Base-by-base conservation (phyloP, 768 basidiomycete species). In the Boletus rubescentipes region DNA sequence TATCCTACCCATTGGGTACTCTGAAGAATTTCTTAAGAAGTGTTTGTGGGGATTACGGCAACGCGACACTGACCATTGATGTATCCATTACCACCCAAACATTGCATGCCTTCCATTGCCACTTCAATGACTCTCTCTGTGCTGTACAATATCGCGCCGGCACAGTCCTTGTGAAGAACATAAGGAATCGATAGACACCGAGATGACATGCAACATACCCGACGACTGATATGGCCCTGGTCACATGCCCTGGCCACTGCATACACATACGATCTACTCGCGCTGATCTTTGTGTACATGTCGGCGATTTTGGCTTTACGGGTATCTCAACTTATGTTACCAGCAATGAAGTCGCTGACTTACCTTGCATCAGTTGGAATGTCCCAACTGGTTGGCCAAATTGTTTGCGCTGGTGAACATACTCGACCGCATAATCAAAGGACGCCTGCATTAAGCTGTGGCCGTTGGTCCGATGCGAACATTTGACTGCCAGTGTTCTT, bases 351-450 rank as follows among this genome's bases (percentile, higher is more conserved):
- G 11, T 5, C 11, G 15, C 14, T 1, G 21, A 16, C 74, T 64
- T 66, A 84, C 93, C 94, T 82, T 97, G 95, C 91, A 98, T 97
- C 52, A 97, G 67, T 70, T 97, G 94, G 78, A 97, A 96, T 32
- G 88, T 88, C 20, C 90, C 95, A 39, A 98, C 79, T 10, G 87
- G 85, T 63, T 83, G 83, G 35, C 87, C 91, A 61, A 98, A 98
- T 67, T 98, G 95, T 70, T 92, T 84, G 58, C 95, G 81, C 51
- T 94, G 87, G 66, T 98, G 95, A n/a, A 93, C 81, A 67, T 97
- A 97, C 64, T 89, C 86, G 9, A 93, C 78, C 10, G 90, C 87
- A 58, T 86, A 77, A 68, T 97, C 93, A 64, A 96, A 93, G 5
- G 95, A 92, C 9, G 91, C 87, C 70, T 95, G 93, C 91, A 93